Conservation (phyloP, 768 basidiomycete species). For the Suillus luteus region DNA sequence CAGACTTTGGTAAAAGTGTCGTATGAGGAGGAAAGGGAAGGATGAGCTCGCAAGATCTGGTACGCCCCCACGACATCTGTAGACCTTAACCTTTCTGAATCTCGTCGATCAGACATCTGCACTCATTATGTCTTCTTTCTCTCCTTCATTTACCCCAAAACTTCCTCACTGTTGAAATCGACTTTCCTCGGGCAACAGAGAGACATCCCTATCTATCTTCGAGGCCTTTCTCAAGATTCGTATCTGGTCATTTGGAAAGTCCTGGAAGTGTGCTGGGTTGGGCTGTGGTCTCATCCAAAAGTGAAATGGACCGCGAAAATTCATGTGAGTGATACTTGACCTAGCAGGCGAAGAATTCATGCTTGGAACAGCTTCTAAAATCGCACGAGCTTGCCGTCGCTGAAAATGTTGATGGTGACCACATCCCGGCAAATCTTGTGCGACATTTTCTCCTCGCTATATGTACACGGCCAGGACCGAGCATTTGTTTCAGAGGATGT, state of each 20-base stretch:
- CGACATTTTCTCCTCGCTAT: conserved; percentile 90
- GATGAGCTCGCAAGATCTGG: conserved; percentile 57
- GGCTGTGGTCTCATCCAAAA: conserved; percentile 74
- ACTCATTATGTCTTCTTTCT: conserved; percentile 50
- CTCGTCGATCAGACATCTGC: no score
- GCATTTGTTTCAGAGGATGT: conserved; percentile 53
- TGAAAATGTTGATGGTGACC: conserved; percentile 50
- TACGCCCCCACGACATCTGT: conserved; percentile 25
- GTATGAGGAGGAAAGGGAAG: conserved; percentile 62
- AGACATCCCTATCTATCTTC: no score
- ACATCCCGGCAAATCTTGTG: conserved; percentile 73
- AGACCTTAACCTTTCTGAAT: no score
- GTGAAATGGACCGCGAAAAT: conserved; percentile 74
- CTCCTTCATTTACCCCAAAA: conserved; percentile 62
- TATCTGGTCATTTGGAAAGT: conserved; percentile 52
- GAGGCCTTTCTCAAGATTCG: no score
- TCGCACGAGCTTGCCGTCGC: conserved; percentile 64
- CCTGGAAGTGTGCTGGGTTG: conserved; percentile 75
- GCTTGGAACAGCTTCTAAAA: conserved; percentile 60
- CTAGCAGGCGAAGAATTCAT: neutral
- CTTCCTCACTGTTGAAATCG: conserved; percentile 54
- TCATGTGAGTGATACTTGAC: conserved; percentile 48
- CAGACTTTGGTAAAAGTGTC: conserved; percentile 69
- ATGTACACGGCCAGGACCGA: conserved; percentile 77
- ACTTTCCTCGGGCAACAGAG: conserved; percentile 15